These are phyloP conservation scores for Coffea eugenioides DNA, from an alignment of 257 asterid genomes.

Conservation along the genomic window DNA sequence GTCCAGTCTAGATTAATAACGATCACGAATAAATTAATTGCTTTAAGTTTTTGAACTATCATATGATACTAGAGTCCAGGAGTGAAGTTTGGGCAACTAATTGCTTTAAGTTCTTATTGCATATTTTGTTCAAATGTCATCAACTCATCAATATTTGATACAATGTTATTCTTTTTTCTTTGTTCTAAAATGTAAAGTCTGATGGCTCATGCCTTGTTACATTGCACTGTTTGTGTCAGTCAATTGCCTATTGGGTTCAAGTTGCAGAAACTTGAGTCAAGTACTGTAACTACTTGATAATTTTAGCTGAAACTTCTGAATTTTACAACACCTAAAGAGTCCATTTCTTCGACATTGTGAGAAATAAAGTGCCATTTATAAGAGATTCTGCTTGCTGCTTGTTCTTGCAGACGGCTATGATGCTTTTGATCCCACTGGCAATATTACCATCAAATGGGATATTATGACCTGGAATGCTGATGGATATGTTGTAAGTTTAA, in stretches of 20 bases:
- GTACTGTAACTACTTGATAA: background rate
- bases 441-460: conserved; percentile 82
- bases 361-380: background rate
- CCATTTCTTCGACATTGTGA: background rate
- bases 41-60: background rate
- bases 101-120: too few species aligned
- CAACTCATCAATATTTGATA: too few species aligned
- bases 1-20: background rate
- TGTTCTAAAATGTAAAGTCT: background rate
- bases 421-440: conserved; percentile 84
- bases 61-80: background rate
- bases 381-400: background rate
- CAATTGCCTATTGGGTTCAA: background rate
- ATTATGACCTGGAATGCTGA: conserved; percentile 71
- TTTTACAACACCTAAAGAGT: background rate
- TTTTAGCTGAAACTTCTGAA: background rate
- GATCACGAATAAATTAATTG: background rate
- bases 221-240: too few species aligned
- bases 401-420: conserved; percentile 67
- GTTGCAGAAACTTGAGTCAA: background rate
- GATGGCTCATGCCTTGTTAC: background rate
- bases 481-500: conserved; percentile 68
- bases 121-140: too few species aligned
- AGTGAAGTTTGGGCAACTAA: background rate
- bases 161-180: too few species aligned